These are phyloP conservation scores for Ascochyta rabiei DNA, from an alignment of 2,329 filamentous ascomycete genomes.

Conservation along the genomic window DNA sequence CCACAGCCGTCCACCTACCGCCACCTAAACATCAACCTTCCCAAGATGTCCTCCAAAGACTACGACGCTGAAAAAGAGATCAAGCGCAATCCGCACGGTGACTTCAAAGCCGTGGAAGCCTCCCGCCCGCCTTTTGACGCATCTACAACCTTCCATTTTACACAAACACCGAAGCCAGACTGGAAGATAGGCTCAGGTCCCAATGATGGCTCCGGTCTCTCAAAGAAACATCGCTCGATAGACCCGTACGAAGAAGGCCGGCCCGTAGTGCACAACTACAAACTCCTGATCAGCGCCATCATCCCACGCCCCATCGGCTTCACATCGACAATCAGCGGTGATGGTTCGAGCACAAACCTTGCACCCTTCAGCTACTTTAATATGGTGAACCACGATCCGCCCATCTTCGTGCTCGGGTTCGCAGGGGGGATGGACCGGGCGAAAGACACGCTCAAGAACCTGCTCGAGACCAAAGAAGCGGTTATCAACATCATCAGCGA, in stretches of 20 bases:
- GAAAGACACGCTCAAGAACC: conserved; percentile 81
- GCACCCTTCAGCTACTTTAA: conserved; percentile 90
- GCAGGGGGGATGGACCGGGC: conserved; percentile 62
- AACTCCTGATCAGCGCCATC: conserved; percentile 83
- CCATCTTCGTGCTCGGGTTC: conserved; percentile 74
- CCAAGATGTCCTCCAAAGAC: conserved; percentile 7
- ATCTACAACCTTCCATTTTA: conserved; percentile 58
- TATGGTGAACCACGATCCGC: conserved; percentile 83
- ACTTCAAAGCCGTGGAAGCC: conserved; percentile 76
- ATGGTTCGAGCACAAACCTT: conserved; percentile 73
- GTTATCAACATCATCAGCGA: conserved; percentile 85
- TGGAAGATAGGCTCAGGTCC: conserved; percentile 72
- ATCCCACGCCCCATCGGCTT: conserved; percentile 81
- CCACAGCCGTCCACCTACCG: not conserved
- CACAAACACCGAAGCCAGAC: conserved; percentile 66
- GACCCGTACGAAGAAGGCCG: conserved; percentile 78
- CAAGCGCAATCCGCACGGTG: conserved; percentile 71
- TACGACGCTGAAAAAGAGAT: conserved; percentile 49
- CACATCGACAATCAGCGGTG: conserved; percentile 62
- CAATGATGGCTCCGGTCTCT: conserved; percentile 61
- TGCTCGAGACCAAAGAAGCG: conserved; percentile 74
- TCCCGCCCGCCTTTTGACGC: conserved; percentile 67
- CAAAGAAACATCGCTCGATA: conserved; percentile 73
- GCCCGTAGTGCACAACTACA: conserved; percentile 78
- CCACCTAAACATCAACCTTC: not conserved